Conservation (phyloP, 2,329 filamentous ascomycete species). For the Penicillium capsulatum region DNA sequence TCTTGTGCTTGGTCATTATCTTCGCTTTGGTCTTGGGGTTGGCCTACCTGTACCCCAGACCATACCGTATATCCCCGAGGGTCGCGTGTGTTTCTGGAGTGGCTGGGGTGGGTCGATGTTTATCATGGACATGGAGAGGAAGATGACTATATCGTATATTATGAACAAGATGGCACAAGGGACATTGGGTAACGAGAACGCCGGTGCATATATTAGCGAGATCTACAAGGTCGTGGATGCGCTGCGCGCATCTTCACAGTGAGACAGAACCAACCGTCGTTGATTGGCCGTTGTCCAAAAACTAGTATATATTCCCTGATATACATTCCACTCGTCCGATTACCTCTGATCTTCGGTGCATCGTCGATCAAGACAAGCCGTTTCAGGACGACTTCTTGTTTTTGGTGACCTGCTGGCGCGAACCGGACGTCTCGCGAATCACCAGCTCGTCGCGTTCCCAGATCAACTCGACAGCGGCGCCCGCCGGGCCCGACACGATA, state of each 20-base stretch:
- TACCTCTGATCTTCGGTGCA: no score
- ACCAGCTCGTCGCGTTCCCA: constrained; percentile 50
- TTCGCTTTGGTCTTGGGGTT: constrained; percentile 45
- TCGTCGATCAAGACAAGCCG: no score
- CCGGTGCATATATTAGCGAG: constrained; percentile 29
- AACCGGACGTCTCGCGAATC: constrained; percentile 33
- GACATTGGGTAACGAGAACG: constrained; percentile 28
- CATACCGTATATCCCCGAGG: constrained; percentile 27
- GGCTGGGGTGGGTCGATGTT: constrained; percentile 37
- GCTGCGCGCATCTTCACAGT: no score
- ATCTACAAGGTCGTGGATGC: constrained; percentile 22
- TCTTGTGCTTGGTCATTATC: constrained; percentile 31
- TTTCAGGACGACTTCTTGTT: constrained; percentile 26
- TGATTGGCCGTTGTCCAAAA: no score
- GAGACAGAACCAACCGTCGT: no score
- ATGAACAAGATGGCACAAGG: constrained; percentile 46
- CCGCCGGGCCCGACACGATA: constrained; percentile 43
- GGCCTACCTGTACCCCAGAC: constrained; percentile 32
- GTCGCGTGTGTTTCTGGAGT: constrained; percentile 41
- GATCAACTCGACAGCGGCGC: constrained; percentile 43
- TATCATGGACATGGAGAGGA: constrained; percentile 45
- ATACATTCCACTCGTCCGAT: neutral
- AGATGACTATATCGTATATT: constrained; percentile 43
- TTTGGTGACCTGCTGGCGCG: constrained; percentile 29
- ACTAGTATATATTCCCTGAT: neutral